Evolutionary conservation across 2,329 filamentous ascomycete species (phyloP), one percentile per base, ranked within the genome.

Genomic region (Leptoxyphium fumago): DNA sequence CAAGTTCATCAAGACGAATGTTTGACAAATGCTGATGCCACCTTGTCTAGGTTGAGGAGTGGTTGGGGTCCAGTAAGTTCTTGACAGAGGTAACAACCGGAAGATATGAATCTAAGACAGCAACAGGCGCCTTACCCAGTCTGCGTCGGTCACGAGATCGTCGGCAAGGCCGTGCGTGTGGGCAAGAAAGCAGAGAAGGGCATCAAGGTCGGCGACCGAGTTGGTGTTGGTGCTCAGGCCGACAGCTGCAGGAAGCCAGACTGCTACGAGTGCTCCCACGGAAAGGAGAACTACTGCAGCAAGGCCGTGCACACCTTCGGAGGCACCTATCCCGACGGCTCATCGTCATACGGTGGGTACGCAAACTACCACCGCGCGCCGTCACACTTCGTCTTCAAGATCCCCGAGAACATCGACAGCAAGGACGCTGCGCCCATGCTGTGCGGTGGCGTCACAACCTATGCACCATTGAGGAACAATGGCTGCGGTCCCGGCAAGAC

Each of bases 361-460:
- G 72, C 73, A 6, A 63, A 68, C 42, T 69, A 73, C 47, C 70
- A 71, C 55, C 69, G 78, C 15, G 48, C 48, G 10, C 50, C 52
- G 8, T 47, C 43, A 4, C 72, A 75, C 51, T 87, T 84, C 50
- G 71, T 70, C 0, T 64, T 77, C 53, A 69, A 64, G 54, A 77
- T 79, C 46, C 75, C 75, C 0, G 66, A 71, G 11, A 56, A 48
- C 0, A 48, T 79, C 26, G 53, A 61, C 1, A 69, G 64, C 28
- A 68, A 66, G 9, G 65, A 71, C 45, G 75, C 73, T 1, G 74
- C 82, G 1, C 83, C 84, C 1, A 77, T 91, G 67, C 70, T 89
- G 26, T 89, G 84, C 56, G 84, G 78, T 1, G 84, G 85, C 1
- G 71, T 89, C 43, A 91, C 84, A 0, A 73, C 80, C 0, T 91